A percentile compares a stretch with the other conserved stretches of the same genome.
These are phyloP conservation scores for Pseudoturritis turrita DNA, from an alignment of 345 rosid genomes.

Conservation along the genomic window DNA sequence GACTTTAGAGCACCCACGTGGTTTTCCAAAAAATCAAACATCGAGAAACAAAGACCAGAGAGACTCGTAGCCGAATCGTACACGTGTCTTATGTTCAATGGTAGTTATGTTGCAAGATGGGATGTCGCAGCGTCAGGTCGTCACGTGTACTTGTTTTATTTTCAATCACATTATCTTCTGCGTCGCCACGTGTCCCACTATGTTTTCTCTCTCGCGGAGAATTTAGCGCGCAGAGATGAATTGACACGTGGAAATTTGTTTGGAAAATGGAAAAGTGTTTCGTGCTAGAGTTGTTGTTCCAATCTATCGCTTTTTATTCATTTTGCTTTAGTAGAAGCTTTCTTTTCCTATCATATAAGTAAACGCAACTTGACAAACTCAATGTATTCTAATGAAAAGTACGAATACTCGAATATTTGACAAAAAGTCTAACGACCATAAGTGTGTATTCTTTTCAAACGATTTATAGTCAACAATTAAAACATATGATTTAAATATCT, in stretches of 20 bases:
- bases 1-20: slow-evolving; percentile 16
- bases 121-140: slow-evolving; percentile 15
- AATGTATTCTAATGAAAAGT: not conserved
- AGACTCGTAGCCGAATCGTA: not conserved
- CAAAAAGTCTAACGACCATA: no score
- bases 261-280: not conserved
- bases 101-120: not conserved
- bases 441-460: not conserved
- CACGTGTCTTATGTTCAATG: slow-evolving; percentile 16
- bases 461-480: not conserved
- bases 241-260: not conserved
- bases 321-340: not conserved
- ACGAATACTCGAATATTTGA: not conserved
- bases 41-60: not conserved
- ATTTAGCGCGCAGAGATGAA: not conserved
- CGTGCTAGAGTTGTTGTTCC: not conserved
- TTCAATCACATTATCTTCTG: not conserved
- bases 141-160: slow-evolving; percentile 13
- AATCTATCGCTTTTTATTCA: not conserved
- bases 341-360: not conserved
- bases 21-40: not conserved
- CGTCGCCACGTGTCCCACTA: slow-evolving; percentile 2
- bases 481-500: not conserved
- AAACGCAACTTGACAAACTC: slow-evolving; percentile 1
- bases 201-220: not conserved